phyloP scores from a whole-genome alignment of 805 yeast genomes.

The Millerozyma miso region DNA sequence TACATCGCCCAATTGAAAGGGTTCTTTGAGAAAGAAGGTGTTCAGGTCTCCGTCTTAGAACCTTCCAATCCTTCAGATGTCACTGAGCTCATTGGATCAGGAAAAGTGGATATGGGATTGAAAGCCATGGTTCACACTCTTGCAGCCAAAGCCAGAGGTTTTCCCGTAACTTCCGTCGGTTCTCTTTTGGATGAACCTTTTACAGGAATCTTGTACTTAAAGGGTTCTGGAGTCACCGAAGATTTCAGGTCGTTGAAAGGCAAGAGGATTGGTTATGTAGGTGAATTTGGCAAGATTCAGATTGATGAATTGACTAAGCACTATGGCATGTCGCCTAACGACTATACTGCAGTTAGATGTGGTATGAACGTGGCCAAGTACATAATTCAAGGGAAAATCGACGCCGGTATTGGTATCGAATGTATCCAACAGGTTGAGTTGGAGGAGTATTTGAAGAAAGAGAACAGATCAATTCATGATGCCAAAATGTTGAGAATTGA shows the following conservation, averaged over 20 bases:
- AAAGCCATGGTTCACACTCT: slow-evolving; percentile 59
- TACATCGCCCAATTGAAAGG: slow-evolving; percentile 48
- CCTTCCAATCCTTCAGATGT: slow-evolving; percentile 58
- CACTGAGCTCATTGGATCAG: slow-evolving; percentile 53
- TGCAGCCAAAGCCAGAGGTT: slow-evolving; percentile 58
- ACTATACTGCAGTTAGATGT: slow-evolving; percentile 55
- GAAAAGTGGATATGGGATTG: slow-evolving; percentile 55
- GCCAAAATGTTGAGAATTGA: slow-evolving; percentile 57
- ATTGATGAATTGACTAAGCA: slow-evolving; percentile 52
- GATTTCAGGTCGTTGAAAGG: slow-evolving; percentile 52
- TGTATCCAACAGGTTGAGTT: slow-evolving; percentile 57
- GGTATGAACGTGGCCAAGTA: slow-evolving; percentile 58
- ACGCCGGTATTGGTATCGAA: slow-evolving; percentile 57
- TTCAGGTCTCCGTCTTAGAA: slow-evolving; percentile 49
- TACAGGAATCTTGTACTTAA: slow-evolving; percentile 50
- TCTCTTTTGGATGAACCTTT: slow-evolving; percentile 55
- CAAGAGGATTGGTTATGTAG: slow-evolving; percentile 52
- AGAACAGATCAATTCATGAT: slow-evolving; percentile 42
- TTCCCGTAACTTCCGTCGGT: slow-evolving; percentile 53
- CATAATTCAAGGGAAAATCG: slow-evolving; percentile 51
- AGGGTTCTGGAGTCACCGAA: slow-evolving; percentile 46
- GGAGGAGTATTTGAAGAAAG: slow-evolving; percentile 43
- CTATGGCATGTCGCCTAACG: slow-evolving; percentile 52
- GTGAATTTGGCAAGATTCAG: slow-evolving; percentile 58
- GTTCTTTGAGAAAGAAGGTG: slow-evolving; percentile 46